Conservation (phyloP, 257 asterid genomes). For the Capsicum rhomboideum region DNA sequence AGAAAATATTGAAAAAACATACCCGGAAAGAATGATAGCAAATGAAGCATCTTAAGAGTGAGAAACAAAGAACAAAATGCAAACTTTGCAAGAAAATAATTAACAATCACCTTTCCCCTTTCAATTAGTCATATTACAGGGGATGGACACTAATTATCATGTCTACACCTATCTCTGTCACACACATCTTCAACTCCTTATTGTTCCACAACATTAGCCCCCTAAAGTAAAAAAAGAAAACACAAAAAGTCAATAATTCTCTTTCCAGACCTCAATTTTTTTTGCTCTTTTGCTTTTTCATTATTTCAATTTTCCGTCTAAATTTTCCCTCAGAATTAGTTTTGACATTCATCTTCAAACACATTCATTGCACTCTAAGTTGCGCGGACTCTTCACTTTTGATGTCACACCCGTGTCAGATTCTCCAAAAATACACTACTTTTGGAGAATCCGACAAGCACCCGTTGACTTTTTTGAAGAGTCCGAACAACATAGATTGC, state of each 20-base stretch:
- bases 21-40: not conserved
- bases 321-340: not conserved
- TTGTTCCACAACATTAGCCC: not conserved
- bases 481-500: not conserved
- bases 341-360: not conserved
- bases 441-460: too few relatives aligned
- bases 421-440: too few relatives aligned
- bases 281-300: not conserved
- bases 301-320: not conserved
- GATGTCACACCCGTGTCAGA: too few relatives aligned
- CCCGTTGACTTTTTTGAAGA: too few relatives aligned
- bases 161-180: not conserved
- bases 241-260: not conserved
- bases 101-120: not conserved
- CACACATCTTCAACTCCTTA: not conserved
- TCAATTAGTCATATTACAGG: not conserved
- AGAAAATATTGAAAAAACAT: not conserved
- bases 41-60: not conserved
- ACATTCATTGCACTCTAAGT: not conserved
- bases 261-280: not conserved
- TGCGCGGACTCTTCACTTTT: too few relatives aligned
- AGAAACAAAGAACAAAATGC: not conserved
- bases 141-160: not conserved
- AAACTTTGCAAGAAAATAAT: not conserved
- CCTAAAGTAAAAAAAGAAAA: not conserved